These are phyloP conservation scores for Porphyrellus cyaneotinctus DNA, from an alignment of 768 basidiomycete genomes.

Conservation along the genomic window DNA sequence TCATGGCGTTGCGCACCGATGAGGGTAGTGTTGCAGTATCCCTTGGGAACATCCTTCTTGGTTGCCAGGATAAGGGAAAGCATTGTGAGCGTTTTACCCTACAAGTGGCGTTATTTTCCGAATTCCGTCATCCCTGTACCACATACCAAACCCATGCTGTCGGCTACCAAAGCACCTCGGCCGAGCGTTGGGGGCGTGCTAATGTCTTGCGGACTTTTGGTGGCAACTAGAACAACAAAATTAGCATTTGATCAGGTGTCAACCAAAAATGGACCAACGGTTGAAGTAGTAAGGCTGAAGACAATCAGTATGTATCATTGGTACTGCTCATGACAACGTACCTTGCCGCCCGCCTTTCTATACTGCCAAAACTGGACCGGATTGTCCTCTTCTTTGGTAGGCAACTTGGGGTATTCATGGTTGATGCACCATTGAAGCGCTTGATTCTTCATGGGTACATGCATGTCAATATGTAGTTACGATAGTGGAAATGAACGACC, in stretches of 20 bases:
- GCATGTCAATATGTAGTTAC: neutral
- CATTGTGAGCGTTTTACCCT: constrained; percentile 93
- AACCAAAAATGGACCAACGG: constrained; percentile 36
- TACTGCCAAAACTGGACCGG: constrained; percentile 91
- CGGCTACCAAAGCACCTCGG: constrained; percentile 82
- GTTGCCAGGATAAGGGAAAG: constrained; percentile 78
- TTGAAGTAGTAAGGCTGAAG: constrained; percentile 65
- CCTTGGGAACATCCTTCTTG: constrained; percentile 53
- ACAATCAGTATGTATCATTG: neutral
- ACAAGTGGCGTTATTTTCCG: constrained; percentile 5
- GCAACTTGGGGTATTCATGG: constrained; percentile 73
- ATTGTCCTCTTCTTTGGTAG: constrained; percentile 58
- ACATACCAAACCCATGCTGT: constrained; percentile 76
- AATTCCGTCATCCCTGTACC: neutral
- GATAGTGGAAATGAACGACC: neutral
- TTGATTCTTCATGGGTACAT: constrained; percentile 52
- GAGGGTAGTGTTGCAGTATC: constrained; percentile 66
- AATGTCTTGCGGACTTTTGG: constrained; percentile 68
- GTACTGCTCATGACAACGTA: constrained; percentile 24
- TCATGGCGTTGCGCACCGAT: constrained; percentile 50
- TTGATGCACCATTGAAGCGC: constrained; percentile 83
- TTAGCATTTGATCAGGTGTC: neutral
- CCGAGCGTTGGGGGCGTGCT: constrained; percentile 57
- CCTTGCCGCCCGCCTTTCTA: constrained; percentile 52
- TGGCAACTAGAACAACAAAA: constrained; percentile 54